Conservation (phyloP, 768 basidiomycete species). For the Suillus luteus region DNA sequence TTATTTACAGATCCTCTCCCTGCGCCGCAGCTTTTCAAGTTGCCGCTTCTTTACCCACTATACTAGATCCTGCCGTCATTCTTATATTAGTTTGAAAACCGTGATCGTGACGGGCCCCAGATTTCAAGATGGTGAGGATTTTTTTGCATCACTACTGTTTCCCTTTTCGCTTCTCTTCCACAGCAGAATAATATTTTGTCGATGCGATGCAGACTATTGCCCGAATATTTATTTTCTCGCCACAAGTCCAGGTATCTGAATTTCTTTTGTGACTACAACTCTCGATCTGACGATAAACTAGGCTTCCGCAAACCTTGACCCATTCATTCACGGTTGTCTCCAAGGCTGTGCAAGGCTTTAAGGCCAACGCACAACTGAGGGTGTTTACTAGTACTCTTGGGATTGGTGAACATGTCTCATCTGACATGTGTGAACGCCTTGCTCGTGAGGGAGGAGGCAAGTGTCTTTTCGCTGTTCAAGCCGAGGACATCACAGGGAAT, state of each 20-base stretch:
- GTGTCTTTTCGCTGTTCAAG: conserved; percentile 47
- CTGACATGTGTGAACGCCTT: conserved; percentile 53
- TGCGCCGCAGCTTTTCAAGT: neutral
- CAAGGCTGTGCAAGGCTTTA: conserved; percentile 35
- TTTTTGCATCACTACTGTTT: no score
- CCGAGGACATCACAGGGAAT: conserved; percentile 51
- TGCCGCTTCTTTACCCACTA: no score
- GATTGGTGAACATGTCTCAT: conserved; percentile 53
- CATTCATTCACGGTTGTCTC: conserved; percentile 22
- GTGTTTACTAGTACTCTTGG: conserved; percentile 67
- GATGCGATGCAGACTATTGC: no score
- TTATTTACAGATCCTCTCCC: neutral
- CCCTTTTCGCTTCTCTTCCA: no score
- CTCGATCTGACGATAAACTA: neutral
- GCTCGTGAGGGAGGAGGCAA: conserved; percentile 55
- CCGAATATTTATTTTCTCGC: no score
- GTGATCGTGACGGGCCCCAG: no score
- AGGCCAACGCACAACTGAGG: conserved; percentile 39
- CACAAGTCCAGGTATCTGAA: no score
- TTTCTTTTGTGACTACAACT: neutral
- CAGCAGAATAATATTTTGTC: no score
- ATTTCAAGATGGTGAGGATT: no score
- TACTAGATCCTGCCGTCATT: no score
- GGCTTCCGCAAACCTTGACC: conserved; percentile 21
- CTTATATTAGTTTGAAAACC: no score